Conservation (phyloP, 1,284 basidiomycete genomes). For the Cryptococcus depauperatus region DNA sequence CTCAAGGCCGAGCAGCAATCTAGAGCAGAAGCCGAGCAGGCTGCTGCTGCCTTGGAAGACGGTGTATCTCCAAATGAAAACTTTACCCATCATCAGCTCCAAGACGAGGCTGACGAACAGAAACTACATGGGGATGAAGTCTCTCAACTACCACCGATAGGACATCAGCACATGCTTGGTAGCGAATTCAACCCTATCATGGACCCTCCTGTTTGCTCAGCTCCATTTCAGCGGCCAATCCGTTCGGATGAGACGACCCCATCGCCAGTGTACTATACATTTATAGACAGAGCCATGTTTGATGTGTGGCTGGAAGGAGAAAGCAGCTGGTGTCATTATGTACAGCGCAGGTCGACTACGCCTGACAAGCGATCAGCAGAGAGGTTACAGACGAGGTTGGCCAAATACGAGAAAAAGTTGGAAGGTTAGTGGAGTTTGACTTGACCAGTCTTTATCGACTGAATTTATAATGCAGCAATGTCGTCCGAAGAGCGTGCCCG, state of each 20-base stretch:
- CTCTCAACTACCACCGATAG: not conserved
- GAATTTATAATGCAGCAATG: no score
- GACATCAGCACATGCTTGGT: not conserved
- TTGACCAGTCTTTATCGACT: not conserved
- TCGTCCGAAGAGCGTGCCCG: constrained; percentile 29
- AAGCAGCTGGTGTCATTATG: constrained; percentile 41
- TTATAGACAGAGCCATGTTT: constrained; percentile 26
- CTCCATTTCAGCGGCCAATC: constrained; percentile 27
- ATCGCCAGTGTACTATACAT: constrained; percentile 26
- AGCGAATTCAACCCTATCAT: constrained; percentile 11
- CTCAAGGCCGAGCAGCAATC: constrained; percentile 17
- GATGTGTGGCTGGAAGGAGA: constrained; percentile 38
- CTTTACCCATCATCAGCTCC: not conserved
- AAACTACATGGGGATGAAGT: not conserved
- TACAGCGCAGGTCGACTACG: constrained; percentile 40
- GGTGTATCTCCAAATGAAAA: not conserved
- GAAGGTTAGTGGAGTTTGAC: constrained; percentile 20
- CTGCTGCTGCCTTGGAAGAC: not conserved
- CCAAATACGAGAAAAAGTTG: constrained; percentile 24
- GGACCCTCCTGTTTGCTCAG: constrained; percentile 17
- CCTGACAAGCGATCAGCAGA: constrained; percentile 40
- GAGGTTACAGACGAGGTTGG: constrained; percentile 35
- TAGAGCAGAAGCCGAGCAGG: constrained; percentile 1
- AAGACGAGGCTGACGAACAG: not conserved
- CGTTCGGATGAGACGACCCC: constrained; percentile 29